These are phyloP conservation scores for Aureobasidium vineae DNA, from an alignment of 2,329 filamentous ascomycete species.

Conservation along the genomic window DNA sequence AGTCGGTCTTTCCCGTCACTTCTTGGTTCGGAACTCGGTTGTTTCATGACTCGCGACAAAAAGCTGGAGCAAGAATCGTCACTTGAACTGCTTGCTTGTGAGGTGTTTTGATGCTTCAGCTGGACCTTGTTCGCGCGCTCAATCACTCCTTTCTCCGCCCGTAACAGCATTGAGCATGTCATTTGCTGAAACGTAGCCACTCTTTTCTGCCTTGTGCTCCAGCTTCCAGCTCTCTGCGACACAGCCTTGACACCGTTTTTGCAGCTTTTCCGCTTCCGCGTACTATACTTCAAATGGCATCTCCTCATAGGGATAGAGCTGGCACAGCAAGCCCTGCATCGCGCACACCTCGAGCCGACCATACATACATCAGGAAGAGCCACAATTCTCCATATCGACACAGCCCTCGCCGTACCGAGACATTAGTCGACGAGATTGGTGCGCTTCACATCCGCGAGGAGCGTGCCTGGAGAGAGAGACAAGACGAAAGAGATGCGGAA, in stretches of 20 bases:
- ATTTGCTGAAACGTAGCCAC: neutral
- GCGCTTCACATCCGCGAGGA: conserved; percentile 45
- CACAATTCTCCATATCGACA: conserved; percentile 27
- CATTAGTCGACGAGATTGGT: conserved; percentile 42
- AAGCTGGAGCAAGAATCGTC: conserved; percentile 22
- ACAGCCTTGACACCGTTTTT: neutral
- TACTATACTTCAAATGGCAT: conserved; percentile 9
- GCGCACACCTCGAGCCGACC: neutral
- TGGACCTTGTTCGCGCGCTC: neutral
- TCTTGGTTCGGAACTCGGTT: conserved; percentile 12
- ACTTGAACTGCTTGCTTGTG: conserved; percentile 8
- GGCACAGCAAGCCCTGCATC: conserved; percentile 16
- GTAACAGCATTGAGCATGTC: neutral
- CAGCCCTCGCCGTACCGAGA: conserved; percentile 32
- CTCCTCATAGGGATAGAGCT: conserved; percentile 7
- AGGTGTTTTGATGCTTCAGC: conserved; percentile 11
- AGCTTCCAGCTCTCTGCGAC: neutral
- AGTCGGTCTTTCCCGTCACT: neutral
- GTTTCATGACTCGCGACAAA: conserved; percentile 22
- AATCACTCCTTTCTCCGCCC: neutral
- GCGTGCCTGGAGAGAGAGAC: conserved; percentile 54
- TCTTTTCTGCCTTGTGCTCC: neutral
- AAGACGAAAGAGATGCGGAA: conserved; percentile 63
- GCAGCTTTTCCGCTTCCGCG: neutral
- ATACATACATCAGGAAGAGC: neutral